Evolutionary conservation across 805 yeast species (phyloP), one percentile per base, ranked within the genome.

Genomic region (Schwanniomyces sp.): DNA sequence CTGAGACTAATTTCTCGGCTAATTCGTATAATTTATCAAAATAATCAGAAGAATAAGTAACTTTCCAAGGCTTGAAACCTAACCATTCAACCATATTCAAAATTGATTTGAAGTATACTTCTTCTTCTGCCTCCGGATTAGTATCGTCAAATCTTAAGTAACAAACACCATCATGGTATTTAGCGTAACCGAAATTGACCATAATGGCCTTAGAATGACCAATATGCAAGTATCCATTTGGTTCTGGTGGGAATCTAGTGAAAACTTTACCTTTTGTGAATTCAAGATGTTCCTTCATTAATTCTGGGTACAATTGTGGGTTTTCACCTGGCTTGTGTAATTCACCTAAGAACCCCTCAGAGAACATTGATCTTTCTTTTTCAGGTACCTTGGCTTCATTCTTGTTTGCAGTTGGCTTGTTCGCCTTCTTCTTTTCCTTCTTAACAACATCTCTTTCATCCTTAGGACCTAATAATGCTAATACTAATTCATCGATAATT

Each of bases 231-330:
- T 84, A 94, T 57, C 99, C 99, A 70, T 95, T 92, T 37, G 99
- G 99, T 72, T 94, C 99, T 5, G 99, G 99, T 41, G 99, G 99
- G 72, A 94, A 94, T 65, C 99, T 83, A 3, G 99, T 94, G 58
- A 81, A 84, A 26, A 92, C 98, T 61, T 80, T 78, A 41, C 97
- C 96, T 34, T 81, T 78, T 29, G 96, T 89, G 54, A 81, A 82
- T 47, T 78, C 81, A 58, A 90, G 75, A 66, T 94, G 99, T 54
- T 82, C 86, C 53, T 76, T 76, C 86, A 89, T 85, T 49, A 89
- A 75, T 62, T 90, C 96, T 30, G 96, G 94, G 67, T 77, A 85
- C 55, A 80, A 86, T 74, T 94, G 99, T 32, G 92, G 91, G 66
- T 92, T 92, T 65, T 85, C 97, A 57, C 97, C 98, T 24, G 96